Conservation (phyloP, 2,329 filamentous ascomycete species). For the Teratosphaeria epicoccoides region DNA sequence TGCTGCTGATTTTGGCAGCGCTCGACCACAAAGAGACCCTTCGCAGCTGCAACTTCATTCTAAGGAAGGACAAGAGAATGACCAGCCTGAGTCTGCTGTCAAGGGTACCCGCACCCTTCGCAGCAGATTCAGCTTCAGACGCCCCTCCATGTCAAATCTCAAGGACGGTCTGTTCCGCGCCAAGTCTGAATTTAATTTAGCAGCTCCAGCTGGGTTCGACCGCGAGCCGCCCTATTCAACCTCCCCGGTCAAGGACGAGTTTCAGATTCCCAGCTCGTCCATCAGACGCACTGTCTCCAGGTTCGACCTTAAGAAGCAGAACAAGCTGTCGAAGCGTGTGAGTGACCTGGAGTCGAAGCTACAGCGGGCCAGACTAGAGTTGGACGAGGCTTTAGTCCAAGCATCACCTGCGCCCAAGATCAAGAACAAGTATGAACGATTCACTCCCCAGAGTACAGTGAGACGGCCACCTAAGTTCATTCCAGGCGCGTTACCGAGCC, state of each 20-base stretch:
- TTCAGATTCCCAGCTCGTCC: constrained; percentile 7
- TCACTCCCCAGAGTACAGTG: constrained; percentile 23
- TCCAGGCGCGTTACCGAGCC: constrained; percentile 26
- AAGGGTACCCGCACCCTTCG: constrained; percentile 7
- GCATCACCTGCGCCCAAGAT: constrained; percentile 29
- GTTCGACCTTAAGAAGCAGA: constrained; percentile 47
- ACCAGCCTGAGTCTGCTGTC: constrained; percentile 12
- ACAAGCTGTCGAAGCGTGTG: constrained; percentile 48
- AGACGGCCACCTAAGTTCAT: constrained; percentile 22
- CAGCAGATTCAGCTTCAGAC: constrained; percentile 20
- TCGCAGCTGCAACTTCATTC: constrained; percentile 2
- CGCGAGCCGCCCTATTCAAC: constrained; percentile 29
- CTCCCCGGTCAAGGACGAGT: constrained; percentile 22
- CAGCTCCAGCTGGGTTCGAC: constrained; percentile 11
- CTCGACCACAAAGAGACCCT: constrained; percentile 8
- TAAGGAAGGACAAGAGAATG: constrained; percentile 12
- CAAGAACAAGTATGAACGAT: constrained; percentile 26
- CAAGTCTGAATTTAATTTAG: constrained; percentile 23
- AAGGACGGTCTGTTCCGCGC: constrained; percentile 24
- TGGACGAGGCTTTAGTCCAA: constrained; percentile 39
- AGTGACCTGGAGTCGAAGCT: constrained; percentile 51
- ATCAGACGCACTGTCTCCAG: constrained; percentile 42
- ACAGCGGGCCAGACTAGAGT: constrained; percentile 43
- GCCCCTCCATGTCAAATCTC: constrained; percentile 24
- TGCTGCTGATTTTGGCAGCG: constrained; percentile 16